A percentile compares a stretch with the other conserved stretches of the same genome.
Conservation (phyloP, 73 alveolate species). For the Blepharisma stoltei region DNA sequence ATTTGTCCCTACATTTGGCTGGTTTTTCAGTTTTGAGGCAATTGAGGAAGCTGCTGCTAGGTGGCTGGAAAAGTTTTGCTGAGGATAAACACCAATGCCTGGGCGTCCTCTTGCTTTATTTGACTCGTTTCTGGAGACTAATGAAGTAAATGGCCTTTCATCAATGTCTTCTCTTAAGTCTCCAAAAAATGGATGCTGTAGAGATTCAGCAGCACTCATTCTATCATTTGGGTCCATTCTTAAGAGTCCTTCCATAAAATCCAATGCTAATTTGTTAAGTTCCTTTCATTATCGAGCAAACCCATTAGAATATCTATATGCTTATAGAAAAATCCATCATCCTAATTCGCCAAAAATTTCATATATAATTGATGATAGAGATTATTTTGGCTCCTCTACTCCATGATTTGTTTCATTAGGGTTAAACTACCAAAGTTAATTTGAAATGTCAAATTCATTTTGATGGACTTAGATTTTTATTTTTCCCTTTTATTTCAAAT, state of each 20-base stretch:
- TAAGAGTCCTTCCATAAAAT: slow-evolving; percentile 73
- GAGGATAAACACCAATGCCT: too few relatives aligned
- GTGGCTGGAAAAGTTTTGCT: too few relatives aligned
- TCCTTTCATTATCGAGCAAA: neutral
- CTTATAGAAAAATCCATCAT: neutral
- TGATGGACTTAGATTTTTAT: too few relatives aligned
- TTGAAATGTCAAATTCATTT: too few relatives aligned
- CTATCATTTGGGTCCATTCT: slow-evolving; percentile 87
- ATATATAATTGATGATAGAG: neutral
- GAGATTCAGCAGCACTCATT: slow-evolving; percentile 77
- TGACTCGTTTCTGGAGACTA: neutral
- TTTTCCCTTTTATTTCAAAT: too few relatives aligned
- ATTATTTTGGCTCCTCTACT: too few relatives aligned
- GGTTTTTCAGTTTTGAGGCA: neutral
- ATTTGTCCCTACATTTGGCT: too few relatives aligned
- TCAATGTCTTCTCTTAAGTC: slow-evolving; percentile 54
- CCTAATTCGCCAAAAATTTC: neutral
- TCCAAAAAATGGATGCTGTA: slow-evolving; percentile 85
- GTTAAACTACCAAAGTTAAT: too few relatives aligned
- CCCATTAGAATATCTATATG: neutral
- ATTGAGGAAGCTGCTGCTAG: neutral
- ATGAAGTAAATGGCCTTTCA: neutral
- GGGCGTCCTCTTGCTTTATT: neutral
- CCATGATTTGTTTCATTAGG: too few relatives aligned
- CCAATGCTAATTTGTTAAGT: slow-evolving; percentile 39